Evolutionary conservation across 768 basidiomycete genomes (phyloP).

Genomic region (Russula compacta): DNA sequence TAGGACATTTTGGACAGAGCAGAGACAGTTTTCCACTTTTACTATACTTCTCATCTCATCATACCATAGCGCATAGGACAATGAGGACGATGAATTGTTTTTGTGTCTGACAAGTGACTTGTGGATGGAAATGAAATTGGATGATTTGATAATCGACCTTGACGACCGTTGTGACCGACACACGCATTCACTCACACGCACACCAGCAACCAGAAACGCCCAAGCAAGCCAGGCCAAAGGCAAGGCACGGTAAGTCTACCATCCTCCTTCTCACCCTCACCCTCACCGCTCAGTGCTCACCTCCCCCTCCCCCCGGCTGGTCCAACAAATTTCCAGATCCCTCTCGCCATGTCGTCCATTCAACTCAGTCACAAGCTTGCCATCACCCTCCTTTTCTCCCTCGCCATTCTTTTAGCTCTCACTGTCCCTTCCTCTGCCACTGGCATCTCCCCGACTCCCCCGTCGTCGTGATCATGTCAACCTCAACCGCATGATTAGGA

Average conservation of each 20-base stretch:
- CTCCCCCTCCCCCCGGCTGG: constrained; percentile 10
- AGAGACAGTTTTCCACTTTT: no score
- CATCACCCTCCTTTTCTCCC: constrained; percentile 55
- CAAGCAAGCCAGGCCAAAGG: no score
- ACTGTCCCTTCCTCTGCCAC: constrained; percentile 37
- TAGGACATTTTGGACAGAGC: background rate
- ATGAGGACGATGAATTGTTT: background rate
- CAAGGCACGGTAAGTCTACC: no score
- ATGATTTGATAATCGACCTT: no score
- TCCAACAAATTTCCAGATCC: constrained; percentile 3
- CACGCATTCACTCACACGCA: no score
- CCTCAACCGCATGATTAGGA: constrained; percentile 61
- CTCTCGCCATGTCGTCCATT: constrained; percentile 44
- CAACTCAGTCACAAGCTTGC: constrained; percentile 37
- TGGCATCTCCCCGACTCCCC: constrained; percentile 30
- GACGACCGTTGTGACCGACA: no score
- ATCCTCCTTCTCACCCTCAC: background rate
- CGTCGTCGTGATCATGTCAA: constrained; percentile 47
- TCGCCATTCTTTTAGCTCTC: constrained; percentile 46
- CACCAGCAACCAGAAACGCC: no score
- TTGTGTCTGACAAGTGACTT: background rate
- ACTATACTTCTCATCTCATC: no score
- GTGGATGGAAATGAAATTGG: background rate
- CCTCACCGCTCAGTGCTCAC: no score
- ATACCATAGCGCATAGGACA: background rate